A percentile compares a stretch with the other conserved stretches of the same genome.
Evolutionary conservation across 2,329 filamentous ascomycete species (phyloP).

Genomic region (Xylaria multiplex): DNA sequence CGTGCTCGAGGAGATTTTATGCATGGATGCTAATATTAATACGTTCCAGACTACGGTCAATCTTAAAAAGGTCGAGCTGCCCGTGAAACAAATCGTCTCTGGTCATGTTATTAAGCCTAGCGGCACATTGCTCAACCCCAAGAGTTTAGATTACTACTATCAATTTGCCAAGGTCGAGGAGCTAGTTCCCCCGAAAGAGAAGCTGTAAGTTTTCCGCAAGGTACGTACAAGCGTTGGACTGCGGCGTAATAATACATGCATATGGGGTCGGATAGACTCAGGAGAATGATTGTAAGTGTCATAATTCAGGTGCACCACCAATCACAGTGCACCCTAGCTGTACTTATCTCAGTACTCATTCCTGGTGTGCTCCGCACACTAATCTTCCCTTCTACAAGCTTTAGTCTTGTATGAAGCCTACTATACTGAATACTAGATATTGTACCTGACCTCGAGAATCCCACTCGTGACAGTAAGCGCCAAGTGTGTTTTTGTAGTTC

Average conservation of each 20-base stretch:
- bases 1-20: neutral
- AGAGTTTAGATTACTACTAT: conserved; percentile 81
- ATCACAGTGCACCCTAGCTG: too few species aligned
- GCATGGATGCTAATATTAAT: conserved; percentile 9
- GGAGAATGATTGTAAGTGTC: neutral
- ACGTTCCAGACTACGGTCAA: conserved; percentile 77
- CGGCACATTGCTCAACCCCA: conserved; percentile 79
- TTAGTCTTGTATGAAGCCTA: too few species aligned
- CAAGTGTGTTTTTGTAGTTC: too few species aligned
- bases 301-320: too few species aligned
- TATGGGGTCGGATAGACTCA: neutral
- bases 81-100: conserved; percentile 85
- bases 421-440: too few species aligned
- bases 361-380: too few species aligned
- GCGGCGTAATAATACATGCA: neutral
- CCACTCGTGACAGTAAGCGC: too few species aligned
- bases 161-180: conserved; percentile 79
- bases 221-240: neutral
- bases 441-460: too few species aligned
- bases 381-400: too few species aligned
- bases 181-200: conserved; percentile 58
- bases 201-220: conserved; percentile 53
- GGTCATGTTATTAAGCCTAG: conserved; percentile 78
- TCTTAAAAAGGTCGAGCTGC: conserved; percentile 85
- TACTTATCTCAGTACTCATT: too few species aligned